phyloP scores from a whole-genome alignment of 2,329 filamentous ascomycete species.

The Sporothrix mexicana region DNA sequence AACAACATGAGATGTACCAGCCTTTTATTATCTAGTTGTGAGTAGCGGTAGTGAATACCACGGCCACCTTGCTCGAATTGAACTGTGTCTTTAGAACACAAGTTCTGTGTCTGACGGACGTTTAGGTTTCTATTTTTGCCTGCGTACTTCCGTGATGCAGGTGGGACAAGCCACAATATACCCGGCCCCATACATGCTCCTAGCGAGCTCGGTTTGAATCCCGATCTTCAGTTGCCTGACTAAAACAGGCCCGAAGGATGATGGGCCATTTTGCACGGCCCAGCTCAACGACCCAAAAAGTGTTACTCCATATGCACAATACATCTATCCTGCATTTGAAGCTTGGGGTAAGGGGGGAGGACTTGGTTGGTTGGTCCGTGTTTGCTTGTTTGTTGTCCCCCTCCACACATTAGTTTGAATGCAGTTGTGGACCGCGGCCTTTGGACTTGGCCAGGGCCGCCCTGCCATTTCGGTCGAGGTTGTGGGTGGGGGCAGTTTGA shows the following conservation, averaged over 20 bases:
- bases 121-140: slow-evolving; percentile 20
- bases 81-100: neutral
- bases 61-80: no score
- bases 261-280: neutral
- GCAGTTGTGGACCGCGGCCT: neutral
- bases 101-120: neutral
- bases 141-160: neutral
- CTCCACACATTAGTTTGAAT: no score
- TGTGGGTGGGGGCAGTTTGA: neutral
- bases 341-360: no score
- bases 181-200: neutral
- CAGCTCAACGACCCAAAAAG: no score
- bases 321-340: no score
- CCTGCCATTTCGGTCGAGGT: slow-evolving; percentile 20
- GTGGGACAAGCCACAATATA: slow-evolving; percentile 12
- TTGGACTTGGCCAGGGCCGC: neutral
- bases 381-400: neutral
- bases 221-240: neutral
- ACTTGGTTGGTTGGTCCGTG: no score
- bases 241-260: neutral
- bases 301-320: no score
- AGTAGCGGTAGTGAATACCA: no score
- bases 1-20: no score
- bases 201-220: neutral
- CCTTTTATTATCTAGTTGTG: no score